Percentiles rank a stretch among this genome's conserved stretches.
Conservation (phyloP, 306 rosid species). For the Elaeagnus macrophylla region DNA sequence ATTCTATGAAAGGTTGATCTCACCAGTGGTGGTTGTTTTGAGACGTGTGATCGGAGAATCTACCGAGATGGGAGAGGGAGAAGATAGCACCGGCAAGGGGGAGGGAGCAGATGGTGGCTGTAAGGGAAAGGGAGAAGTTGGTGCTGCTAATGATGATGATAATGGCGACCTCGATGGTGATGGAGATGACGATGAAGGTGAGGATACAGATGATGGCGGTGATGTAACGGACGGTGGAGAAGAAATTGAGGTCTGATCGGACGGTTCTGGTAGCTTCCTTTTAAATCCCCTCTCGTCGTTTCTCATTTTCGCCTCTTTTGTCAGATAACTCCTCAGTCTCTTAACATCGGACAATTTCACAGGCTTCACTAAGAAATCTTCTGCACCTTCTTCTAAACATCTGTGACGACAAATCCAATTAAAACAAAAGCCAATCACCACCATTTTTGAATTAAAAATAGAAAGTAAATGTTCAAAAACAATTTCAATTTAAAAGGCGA, state of each 20-base stretch:
- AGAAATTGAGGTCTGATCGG: constrained; percentile 22
- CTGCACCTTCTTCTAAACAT: constrained; percentile 96
- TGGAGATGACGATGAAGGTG: constrained; percentile 20
- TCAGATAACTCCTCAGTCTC: constrained; percentile 47
- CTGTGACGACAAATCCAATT: constrained; percentile 20
- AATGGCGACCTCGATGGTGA: constrained; percentile 33
- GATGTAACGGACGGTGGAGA: neutral
- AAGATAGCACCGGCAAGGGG: no score
- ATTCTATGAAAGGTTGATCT: constrained; percentile 8
- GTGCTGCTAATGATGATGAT: constrained; percentile 12
- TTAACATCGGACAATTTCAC: constrained; percentile 84
- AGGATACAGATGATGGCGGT: neutral
- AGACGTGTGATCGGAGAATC: constrained; percentile 77
- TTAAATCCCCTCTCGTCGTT: constrained; percentile 20
- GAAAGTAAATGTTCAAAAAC: neutral
- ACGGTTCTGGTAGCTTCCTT: constrained; percentile 48
- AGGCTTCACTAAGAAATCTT: constrained; percentile 92
- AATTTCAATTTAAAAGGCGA: neutral
- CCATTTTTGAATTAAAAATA: no score
- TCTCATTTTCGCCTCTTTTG: constrained; percentile 37
- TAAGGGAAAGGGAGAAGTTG: constrained; percentile 9
- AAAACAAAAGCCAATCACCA: neutral
- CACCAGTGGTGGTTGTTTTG: constrained; percentile 43
- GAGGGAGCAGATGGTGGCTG: constrained; percentile 32
- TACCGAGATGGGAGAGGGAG: constrained; percentile 17